phyloP scores from a whole-genome alignment of 208 protist genomes.

The Leishmania martiniquensis region DNA sequence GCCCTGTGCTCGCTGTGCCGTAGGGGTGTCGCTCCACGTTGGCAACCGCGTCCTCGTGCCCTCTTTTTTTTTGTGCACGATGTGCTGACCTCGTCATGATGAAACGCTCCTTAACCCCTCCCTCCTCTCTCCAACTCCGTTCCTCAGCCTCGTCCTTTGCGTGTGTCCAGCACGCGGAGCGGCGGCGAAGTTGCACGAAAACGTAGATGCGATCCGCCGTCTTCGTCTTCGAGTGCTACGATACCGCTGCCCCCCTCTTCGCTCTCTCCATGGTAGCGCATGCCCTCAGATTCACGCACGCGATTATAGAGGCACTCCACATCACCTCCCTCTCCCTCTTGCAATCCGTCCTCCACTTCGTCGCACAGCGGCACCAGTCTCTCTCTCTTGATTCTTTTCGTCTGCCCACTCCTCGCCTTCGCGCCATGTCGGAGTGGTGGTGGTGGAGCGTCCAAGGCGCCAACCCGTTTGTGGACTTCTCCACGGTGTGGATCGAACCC shows the following conservation, averaged over 20 bases:
- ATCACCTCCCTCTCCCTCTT: not conserved
- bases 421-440: constrained; percentile 5
- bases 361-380: not conserved
- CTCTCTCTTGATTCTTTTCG: not conserved
- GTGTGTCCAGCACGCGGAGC: too few relatives aligned
- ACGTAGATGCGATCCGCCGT: too few relatives aligned
- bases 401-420: not conserved
- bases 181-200: too few relatives aligned
- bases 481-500: constrained; percentile 26
- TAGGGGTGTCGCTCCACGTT: not conserved
- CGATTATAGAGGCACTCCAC: not conserved
- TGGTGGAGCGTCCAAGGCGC: constrained; percentile 11
- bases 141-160: not conserved
- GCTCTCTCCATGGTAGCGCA: too few relatives aligned
- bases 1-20: not conserved
- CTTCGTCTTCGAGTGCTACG: too few relatives aligned
- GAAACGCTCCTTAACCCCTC: too few relatives aligned
- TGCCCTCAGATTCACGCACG: too few relatives aligned
- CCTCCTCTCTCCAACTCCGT: not conserved
- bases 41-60: not conserved
- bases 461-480: constrained; percentile 34
- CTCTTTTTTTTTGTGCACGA: not conserved
- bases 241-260: too few relatives aligned
- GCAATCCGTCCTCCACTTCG: too few relatives aligned
- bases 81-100: not conserved